These are phyloP conservation scores for Anisodus acutangulus DNA, from an alignment of 257 asterid genomes.

Conservation along the genomic window DNA sequence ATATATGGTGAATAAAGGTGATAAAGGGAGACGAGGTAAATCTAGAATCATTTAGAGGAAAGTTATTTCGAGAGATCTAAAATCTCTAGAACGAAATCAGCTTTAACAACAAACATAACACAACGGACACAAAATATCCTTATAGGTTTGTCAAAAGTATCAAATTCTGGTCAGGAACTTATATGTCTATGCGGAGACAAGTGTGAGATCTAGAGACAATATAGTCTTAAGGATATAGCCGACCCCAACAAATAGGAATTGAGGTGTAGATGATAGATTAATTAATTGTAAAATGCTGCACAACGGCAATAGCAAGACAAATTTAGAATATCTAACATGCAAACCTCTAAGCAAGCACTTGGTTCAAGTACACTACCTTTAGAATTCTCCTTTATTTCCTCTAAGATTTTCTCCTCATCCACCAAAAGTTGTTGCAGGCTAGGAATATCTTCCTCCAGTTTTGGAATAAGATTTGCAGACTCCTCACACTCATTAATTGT, in stretches of 20 bases:
- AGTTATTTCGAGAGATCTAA: not conserved
- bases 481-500: slow-evolving; percentile 75
- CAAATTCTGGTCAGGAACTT: not conserved
- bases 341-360: not conserved
- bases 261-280: slow-evolving; percentile 15
- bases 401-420: slow-evolving; percentile 77
- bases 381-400: slow-evolving; percentile 75
- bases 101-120: not conserved
- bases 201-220: not conserved
- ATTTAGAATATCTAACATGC: not conserved
- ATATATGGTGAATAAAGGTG: not conserved
- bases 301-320: not conserved
- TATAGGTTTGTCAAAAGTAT: not conserved
- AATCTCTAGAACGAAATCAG: not conserved
- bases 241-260: not conserved
- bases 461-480: slow-evolving; percentile 74
- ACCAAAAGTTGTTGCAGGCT: slow-evolving; percentile 64
- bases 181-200: not conserved
- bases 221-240: not conserved
- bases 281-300: not conserved
- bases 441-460: slow-evolving; percentile 75
- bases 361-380: slow-evolving; percentile 55
- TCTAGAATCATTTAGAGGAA: not conserved
- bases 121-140: not conserved
- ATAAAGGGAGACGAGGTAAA: not conserved